These are phyloP conservation scores for Eragrostis nindensis DNA, from an alignment of 176 grass and related monocot genomes.

Conservation along the genomic window DNA sequence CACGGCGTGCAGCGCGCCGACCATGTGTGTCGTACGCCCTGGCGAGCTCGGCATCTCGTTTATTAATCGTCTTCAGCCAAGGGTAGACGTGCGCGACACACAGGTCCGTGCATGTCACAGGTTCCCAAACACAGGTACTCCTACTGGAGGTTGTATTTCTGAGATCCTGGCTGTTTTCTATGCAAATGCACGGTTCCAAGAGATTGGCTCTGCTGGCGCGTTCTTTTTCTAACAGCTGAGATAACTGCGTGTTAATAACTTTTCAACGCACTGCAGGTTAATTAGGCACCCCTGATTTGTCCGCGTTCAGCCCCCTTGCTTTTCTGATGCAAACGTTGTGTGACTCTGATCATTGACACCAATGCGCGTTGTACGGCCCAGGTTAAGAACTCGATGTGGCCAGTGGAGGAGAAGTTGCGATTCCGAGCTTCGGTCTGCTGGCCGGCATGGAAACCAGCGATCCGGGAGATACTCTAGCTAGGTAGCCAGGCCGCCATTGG, in stretches of 20 bases:
- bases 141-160: not conserved
- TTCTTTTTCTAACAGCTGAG: not conserved
- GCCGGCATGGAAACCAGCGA: too few species aligned
- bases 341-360: too few species aligned
- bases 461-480: too few species aligned
- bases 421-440: too few species aligned
- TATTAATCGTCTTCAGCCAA: not conserved
- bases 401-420: not conserved
- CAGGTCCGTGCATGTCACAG: not conserved
- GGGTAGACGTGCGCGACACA: not conserved
- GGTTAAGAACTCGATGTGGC: not conserved
- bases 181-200: constrained; percentile 6
- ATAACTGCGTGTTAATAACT: not conserved
- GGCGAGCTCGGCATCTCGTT: not conserved
- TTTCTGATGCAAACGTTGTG: not conserved
- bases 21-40: not conserved
- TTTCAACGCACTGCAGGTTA: too few species aligned
- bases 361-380: not conserved
- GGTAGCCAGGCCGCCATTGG: not conserved
- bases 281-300: too few species aligned
- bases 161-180: not conserved
- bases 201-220: not conserved
- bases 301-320: too few species aligned
- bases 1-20: constrained; percentile 31
- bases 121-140: not conserved